Base-by-base conservation (phyloP, 169 alveolate species). In the Eimeria praecox region DNA sequence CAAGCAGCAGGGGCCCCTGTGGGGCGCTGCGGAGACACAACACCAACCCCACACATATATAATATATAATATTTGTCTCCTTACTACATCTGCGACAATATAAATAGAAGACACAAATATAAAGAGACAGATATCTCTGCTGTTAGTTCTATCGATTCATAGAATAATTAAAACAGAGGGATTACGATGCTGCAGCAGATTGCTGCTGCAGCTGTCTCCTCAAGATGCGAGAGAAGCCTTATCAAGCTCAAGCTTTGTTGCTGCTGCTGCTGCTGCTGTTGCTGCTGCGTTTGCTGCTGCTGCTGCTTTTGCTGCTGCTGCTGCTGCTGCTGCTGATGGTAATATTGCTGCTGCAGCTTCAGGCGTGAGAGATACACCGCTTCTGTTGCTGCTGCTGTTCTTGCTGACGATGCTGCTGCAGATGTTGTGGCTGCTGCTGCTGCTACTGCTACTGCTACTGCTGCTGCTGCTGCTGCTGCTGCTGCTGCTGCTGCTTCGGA, bases 261-360 rank as follows among this genome's bases (percentile, higher is more conserved):
- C 33, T 77, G 64, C 64, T 38, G 64, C 62, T 77, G 30, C 88
- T 44, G 59, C 40, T n/a, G 88, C 66, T 56, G 66, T 5, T 56
- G 24, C 66, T 56, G 24, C 66, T 56, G 10, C 10, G 8, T 18
- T 5, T 56, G 66, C 24, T 5, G 66, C 66, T 5, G 66, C 4
- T 56, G 27, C n/a, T 16, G 27, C 27, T 56, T 8, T 27, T 56
- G 10, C 66, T 56, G 35, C 62, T 77, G 88, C 62, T n/a, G 38
- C 59, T 77, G 88, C 52, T 42, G 35, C n/a, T 35, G 52, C 62
- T 77, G 62, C 62, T n/a, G 56, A 56, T 8, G 88, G 10, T 77
- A 62, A 8, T n/a, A 62, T 18, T 44, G 64, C n/a, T 27, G 88
- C 88, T 77, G 62, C 35, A 1, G 30, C 62, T 44, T 35, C 88